Evolutionary conservation across 1,284 basidiomycete species (phyloP).

Genomic region (Cutaneotrichosporon spelunceum): DNA sequence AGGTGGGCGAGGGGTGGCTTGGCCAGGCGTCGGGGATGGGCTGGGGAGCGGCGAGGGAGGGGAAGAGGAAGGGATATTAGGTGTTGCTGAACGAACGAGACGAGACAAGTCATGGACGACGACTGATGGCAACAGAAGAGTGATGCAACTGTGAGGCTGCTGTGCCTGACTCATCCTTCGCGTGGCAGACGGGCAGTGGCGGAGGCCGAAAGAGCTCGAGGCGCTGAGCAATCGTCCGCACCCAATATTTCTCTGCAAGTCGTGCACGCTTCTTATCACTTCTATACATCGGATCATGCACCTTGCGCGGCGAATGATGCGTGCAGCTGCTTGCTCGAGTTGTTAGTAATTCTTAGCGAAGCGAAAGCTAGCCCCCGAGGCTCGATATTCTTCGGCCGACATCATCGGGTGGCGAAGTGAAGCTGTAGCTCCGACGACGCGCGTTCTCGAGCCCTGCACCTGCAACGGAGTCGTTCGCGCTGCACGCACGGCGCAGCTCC

Average conservation of each 20-base stretch:
- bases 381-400: neutral
- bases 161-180: neutral
- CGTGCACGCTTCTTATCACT: neutral
- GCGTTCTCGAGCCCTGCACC: neutral
- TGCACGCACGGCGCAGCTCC: neutral
- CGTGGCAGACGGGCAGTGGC: neutral
- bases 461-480: neutral
- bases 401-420: neutral
- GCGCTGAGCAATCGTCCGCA: neutral
- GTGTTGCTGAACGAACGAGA: neutral
- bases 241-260: neutral
- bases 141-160: neutral
- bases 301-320: neutral
- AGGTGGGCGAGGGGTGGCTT: constrained; percentile 1
- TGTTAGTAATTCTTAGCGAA: neutral
- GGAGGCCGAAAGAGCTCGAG: neutral
- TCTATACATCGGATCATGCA: neutral
- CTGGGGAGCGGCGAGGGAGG: neutral
- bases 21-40: neutral
- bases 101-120: neutral
- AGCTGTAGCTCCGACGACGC: neutral
- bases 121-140: neutral
- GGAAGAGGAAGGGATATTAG: neutral
- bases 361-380: no score
- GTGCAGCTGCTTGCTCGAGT: neutral